These are phyloP conservation scores for Pelargonium cotyledonis DNA, from an alignment of 441 rosid genomes.

Conservation along the genomic window DNA sequence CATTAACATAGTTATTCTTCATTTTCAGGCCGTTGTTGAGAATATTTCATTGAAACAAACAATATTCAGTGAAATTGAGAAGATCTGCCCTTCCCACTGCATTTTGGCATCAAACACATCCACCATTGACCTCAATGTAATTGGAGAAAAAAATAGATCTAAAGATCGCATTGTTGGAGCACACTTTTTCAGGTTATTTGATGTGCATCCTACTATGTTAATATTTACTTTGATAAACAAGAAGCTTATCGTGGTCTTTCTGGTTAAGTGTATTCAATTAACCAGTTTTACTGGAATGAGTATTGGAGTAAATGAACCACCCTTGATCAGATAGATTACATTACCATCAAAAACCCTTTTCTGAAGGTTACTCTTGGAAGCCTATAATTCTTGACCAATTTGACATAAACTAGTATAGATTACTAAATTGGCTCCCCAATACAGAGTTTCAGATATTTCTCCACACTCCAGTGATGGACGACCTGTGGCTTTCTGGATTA, in stretches of 20 bases:
- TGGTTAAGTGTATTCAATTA: background rate
- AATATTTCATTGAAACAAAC: constrained; percentile 74
- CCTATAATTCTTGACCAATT: background rate
- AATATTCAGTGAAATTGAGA: constrained; percentile 75
- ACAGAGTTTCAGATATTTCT: too few species aligned
- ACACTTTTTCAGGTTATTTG: constrained; percentile 80
- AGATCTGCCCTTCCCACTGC: constrained; percentile 70
- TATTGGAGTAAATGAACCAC: background rate
- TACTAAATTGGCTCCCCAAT: too few species aligned
- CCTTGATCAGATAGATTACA: background rate
- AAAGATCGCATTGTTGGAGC: constrained; percentile 87
- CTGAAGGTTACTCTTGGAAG: background rate
- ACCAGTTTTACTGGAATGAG: background rate
- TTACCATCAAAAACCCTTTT: background rate
- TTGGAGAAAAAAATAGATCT: constrained; percentile 72
- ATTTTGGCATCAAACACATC: constrained; percentile 93
- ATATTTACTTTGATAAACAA: background rate
- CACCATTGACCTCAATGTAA: constrained; percentile 61
- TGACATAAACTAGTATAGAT: too few species aligned
- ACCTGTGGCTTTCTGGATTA: too few species aligned
- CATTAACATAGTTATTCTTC: constrained; percentile 13
- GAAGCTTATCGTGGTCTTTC: background rate
- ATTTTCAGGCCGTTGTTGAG: constrained; percentile 87
- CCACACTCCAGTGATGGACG: too few species aligned
- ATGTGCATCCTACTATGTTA: background rate